Base-by-base conservation (phyloP, 2,329 filamentous ascomycete genomes). In the Pezicula radicicola region DNA sequence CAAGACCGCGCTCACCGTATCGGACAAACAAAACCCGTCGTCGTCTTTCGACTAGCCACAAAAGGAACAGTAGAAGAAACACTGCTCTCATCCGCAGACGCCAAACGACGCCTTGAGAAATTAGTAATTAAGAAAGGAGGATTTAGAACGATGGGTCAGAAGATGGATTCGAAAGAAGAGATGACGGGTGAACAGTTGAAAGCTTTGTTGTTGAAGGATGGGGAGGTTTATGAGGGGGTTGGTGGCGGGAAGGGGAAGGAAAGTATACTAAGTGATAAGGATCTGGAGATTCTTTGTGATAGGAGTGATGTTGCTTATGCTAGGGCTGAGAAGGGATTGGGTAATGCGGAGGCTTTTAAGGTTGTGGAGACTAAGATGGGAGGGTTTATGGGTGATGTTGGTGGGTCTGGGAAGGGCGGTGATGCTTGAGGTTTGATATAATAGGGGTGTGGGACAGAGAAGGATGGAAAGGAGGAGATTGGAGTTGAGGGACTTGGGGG, bases 1-100 rank as follows among this genome's bases (percentile, higher is more conserved):
- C 94, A 97, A 70, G 94, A 99, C 65, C 89, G 94, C 5, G 91
- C 90, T 1, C 94, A 99, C 66, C 84, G 94, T 12, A 97, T 99
- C 56, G 94, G 94, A 0, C 94, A 99, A 68, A 96, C 86, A 1
- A 81, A 87, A 2, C 94, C 94, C 0, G 94, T 99, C 1, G 84
- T 99, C 18, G 88, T 99, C 0, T 99, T 95, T 69, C 87, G 94
- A 1, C 85, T 99, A 33, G 93, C 94, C 0, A 99, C 94, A 0
- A 91, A 92, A 63, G 89, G 88, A 8, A 97, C 94, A 0, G 90
- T 99, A 0, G 94, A 99, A 67, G 90, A 97, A 64, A 85, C 85
- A 6, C 77, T 97, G 0, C 81, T 97, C 0, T 81, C 91, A 62
- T 91, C 89, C 33, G 94, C 94, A 0, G 91, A 97, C 62, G 90